Base-by-base conservation (phyloP, 2,329 filamentous ascomycete genomes). In the Epichloe typhina region DNA sequence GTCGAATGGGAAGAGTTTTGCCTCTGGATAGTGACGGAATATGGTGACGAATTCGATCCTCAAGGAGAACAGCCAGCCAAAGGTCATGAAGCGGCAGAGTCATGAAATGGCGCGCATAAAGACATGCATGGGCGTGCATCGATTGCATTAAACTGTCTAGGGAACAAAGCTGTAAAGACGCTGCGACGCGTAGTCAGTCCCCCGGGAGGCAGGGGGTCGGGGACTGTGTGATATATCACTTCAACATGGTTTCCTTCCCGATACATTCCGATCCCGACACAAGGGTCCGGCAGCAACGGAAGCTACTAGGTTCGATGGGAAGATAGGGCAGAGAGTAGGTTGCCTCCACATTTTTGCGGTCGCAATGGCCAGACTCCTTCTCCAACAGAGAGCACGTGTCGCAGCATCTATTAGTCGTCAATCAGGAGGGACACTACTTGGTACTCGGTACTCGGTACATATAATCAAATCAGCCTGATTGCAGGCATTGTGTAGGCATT, bases 1-100 rank as follows among this genome's bases (percentile, higher is more conserved):
- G 69, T 80, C 37, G 80, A 86, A 57, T 97, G 90, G 81, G 91
- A 97, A 71, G 76, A 80, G 61, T 97, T 93, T 63, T 97, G 90
- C 62, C 75, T 88, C 50, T 96, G 89, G 89, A 75, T 97, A 43
- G 84, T 95, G 9, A 74, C 82, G 38, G 86, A 95, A 68, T 95
- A 78, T 59, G 75, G 72, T 8, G 73, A 75, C 0, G 81, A 90
- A 66, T 91, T 79, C 50, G 72, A 64, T 36, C 59, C 51, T 0
- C 60, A 64, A 12, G 57, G 55, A 9, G 51, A 48, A 12, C 50
- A 40, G 5, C 44, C 11, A 9, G 33, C n/a, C 6, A 39, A 46
- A 19, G 40, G 26, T 12, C 21, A 12, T 6, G 8, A 42, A 41
- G 17, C n/a, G 38, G 12, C 35, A 39, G 35, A 47, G 15, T 13